Base-by-base conservation (phyloP, 495 filamentous ascomycete species). In the Podospora bellae-mahoneyi region DNA sequence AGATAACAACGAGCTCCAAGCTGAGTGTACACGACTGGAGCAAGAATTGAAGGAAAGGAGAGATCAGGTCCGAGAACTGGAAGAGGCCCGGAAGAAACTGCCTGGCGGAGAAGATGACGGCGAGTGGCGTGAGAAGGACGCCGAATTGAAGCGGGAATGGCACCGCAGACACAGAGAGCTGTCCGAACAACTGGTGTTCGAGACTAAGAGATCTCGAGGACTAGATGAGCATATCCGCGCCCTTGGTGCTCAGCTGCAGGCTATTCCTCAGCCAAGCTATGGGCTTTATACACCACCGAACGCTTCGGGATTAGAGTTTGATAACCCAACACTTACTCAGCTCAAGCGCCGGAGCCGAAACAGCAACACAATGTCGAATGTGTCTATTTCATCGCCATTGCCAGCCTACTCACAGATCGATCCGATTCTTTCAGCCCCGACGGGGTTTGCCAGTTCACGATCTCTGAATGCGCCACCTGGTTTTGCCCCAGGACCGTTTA, bases 341-440 rank as follows among this genome's bases (percentile, higher is more conserved):
- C 80, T 81, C 65, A 82, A 82, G 64, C 79, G 85, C 18, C 80
- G 85, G 39, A 85, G 84, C 69, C 82, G 84, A 18, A 84, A 83
- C 69, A 84, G 84, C 71, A 88, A 85, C 71, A 85, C 85, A 18
- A 78, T 86, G 13, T 84, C 86, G 6, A 83, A 78, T 54, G 74
- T 81, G 15, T 75, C 67, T 19, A 71, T 81, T 13, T 72, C 81
- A 23, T 81, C 80, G 4, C 78, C 80, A 26, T 66, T 78, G 27
- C 76, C 77, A 19, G 70, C 79, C 5, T 81, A 77, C 59, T 72
- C 81, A 16, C 77, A 80, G 64, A 67, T 72, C 26, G 81, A 83
- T 27, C 78, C 78, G 28, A 62, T 77, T 3, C 70, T 75, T 34
- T 70, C 76, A 57, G 69, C 64, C 18, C 69, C 78, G 19, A 56